phyloP scores from a whole-genome alignment of 345 rosid genomes.

The Psidium friedrichsthalianum region DNA sequence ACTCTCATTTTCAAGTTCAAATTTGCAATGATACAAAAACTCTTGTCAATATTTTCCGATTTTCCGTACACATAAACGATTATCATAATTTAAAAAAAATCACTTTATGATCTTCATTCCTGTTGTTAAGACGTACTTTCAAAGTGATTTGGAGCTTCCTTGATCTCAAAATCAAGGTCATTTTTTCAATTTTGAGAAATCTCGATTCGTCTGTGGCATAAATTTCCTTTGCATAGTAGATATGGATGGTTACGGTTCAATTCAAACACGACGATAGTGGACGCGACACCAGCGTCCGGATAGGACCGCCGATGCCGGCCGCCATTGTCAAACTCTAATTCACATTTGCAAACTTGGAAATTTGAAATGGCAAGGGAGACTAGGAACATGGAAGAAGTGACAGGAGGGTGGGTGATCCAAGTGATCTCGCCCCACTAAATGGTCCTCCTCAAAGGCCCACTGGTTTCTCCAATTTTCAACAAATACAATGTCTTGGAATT shows the following conservation, averaged over 20 bases:
- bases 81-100: no score
- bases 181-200: background rate
- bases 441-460: background rate
- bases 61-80: no score
- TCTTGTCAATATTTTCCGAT: background rate
- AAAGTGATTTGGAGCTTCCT: no score
- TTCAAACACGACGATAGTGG: background rate
- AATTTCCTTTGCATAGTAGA: background rate
- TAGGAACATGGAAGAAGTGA: background rate
- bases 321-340: background rate
- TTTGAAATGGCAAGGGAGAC: background rate
- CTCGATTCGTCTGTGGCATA: background rate
- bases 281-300: accelerated
- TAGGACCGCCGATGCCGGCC: background rate
- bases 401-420: background rate
- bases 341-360: background rate
- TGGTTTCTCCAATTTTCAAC: background rate
- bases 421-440: background rate
- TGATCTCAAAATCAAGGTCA: accelerated
- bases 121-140: background rate
- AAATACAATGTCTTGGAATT: background rate
- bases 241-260: background rate
- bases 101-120: no score
- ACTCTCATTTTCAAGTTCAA: background rate
- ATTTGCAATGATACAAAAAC: background rate